A percentile compares a stretch with the other conserved stretches of the same genome.
phyloP scores from a whole-genome alignment of 2,329 filamentous ascomycete genomes.

The Pseudogymnoascus sp. region DNA sequence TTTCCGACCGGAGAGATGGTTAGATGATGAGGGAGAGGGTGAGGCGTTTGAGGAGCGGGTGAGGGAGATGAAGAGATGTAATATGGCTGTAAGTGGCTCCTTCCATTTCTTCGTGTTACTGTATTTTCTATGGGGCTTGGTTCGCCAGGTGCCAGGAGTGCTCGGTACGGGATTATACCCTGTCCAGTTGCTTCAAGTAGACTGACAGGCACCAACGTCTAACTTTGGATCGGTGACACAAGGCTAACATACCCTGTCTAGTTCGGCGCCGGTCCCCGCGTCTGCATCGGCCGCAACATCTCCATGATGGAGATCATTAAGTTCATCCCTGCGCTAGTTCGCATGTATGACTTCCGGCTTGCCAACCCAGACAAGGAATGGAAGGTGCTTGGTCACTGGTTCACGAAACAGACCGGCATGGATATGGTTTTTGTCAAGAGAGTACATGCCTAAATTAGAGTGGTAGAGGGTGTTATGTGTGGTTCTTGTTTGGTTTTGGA shows the following conservation, averaged over 20 bases:
- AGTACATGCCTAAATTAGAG: neutral
- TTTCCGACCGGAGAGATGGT: conserved; percentile 37
- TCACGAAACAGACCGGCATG: conserved; percentile 27
- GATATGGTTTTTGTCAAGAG: conserved; percentile 1
- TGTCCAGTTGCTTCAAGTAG: neutral
- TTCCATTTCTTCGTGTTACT: neutral
- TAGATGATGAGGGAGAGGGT: conserved; percentile 19
- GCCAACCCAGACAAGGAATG: conserved; percentile 27
- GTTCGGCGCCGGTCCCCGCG: conserved; percentile 24
- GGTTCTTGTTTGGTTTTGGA: neutral
- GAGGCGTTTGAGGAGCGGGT: neutral
- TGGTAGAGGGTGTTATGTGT: neutral
- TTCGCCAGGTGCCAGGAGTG: too few relatives aligned
- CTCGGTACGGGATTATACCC: too few relatives aligned
- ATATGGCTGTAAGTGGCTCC: neutral
- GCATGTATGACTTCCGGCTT: conserved; percentile 24
- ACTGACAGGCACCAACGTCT: neutral
- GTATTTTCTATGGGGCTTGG: neutral
- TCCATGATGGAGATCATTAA: conserved; percentile 31
- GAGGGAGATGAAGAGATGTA: conserved; percentile 2
- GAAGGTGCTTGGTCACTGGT: conserved; percentile 32
- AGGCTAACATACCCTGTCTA: neutral
- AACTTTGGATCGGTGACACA: neutral
- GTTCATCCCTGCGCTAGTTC: conserved; percentile 27
- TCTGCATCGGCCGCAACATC: conserved; percentile 30